phyloP scores from a whole-genome alignment of 2,329 filamentous ascomycete species.

The Talaromyces islandicus region DNA sequence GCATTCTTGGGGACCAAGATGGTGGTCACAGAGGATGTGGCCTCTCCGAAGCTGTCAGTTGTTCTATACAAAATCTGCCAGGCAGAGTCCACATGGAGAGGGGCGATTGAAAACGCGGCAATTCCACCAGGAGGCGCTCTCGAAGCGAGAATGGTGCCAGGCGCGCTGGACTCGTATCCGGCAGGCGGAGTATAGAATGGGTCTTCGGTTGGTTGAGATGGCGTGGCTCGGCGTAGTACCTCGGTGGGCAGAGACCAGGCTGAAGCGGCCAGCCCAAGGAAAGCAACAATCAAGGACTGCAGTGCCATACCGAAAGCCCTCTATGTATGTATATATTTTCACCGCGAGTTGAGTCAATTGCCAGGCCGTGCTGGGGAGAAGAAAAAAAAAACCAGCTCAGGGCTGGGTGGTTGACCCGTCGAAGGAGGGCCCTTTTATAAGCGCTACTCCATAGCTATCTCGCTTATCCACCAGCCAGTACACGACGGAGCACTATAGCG shows the following conservation, averaged over 20 bases:
- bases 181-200: slow-evolving; percentile 23
- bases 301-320: not conserved
- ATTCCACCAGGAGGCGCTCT: slow-evolving; percentile 19
- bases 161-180: slow-evolving; percentile 19
- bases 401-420: not conserved
- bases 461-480: not conserved
- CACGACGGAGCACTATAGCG: not conserved
- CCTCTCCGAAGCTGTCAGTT: slow-evolving; percentile 28
- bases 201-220: slow-evolving; percentile 11
- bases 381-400: no score
- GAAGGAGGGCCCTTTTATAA: not conserved
- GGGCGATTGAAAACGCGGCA: slow-evolving; percentile 16
- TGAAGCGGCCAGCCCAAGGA: not conserved
- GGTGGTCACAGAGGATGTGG: slow-evolving; percentile 34
- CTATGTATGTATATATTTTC: not conserved
- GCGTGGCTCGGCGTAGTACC: not conserved
- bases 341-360: not conserved
- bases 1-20: slow-evolving; percentile 32
- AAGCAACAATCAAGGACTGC: not conserved
- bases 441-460: not conserved
- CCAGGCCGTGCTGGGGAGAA: not conserved
- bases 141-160: slow-evolving; percentile 23
- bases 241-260: not conserved
- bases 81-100: slow-evolving; percentile 17
- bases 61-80: slow-evolving; percentile 38